phyloP scores from a whole-genome alignment of 495 filamentous ascomycete species.

The Rusavskia elegans region DNA sequence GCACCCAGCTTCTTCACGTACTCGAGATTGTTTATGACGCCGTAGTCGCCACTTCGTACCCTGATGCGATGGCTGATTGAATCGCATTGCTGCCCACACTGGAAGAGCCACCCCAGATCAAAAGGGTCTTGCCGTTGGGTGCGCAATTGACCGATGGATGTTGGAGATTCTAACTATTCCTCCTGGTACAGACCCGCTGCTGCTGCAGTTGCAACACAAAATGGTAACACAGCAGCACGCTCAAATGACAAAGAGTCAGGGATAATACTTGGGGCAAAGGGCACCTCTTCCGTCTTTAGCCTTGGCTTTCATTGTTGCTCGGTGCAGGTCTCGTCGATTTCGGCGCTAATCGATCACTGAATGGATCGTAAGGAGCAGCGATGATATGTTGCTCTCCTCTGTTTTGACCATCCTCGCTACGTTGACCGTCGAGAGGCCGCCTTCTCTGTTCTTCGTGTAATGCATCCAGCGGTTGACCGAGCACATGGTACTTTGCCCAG shows the following conservation, averaged over 20 bases:
- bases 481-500: conserved; percentile 78
- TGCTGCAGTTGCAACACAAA: conserved; percentile 38
- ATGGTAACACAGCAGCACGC: conserved; percentile 32
- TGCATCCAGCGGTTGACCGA: conserved; percentile 65
- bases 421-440: conserved; percentile 43
- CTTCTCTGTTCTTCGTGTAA: conserved; percentile 62
- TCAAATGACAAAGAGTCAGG: conserved; percentile 30
- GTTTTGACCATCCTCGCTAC: conserved; percentile 24
- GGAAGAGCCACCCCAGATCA: conserved; percentile 46
- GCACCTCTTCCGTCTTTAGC: not conserved
- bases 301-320: not conserved
- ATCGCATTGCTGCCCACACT: conserved; percentile 45
- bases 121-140: conserved; percentile 23
- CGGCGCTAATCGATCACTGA: conserved; percentile 40
- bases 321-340: not conserved
- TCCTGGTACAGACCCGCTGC: conserved; percentile 31
- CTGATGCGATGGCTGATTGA: conserved; percentile 42
- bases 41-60: conserved; percentile 41
- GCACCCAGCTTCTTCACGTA: conserved; percentile 39
- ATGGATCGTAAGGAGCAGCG: conserved; percentile 60
- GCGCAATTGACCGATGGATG: conserved; percentile 14
- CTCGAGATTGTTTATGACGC: conserved; percentile 36
- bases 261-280: conserved; percentile 17
- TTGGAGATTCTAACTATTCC: conserved; percentile 21
- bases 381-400: conserved; percentile 40